Evolutionary conservation across 2,329 filamentous ascomycete species (phyloP).

Genomic region (Calonectria leucothoes): DNA sequence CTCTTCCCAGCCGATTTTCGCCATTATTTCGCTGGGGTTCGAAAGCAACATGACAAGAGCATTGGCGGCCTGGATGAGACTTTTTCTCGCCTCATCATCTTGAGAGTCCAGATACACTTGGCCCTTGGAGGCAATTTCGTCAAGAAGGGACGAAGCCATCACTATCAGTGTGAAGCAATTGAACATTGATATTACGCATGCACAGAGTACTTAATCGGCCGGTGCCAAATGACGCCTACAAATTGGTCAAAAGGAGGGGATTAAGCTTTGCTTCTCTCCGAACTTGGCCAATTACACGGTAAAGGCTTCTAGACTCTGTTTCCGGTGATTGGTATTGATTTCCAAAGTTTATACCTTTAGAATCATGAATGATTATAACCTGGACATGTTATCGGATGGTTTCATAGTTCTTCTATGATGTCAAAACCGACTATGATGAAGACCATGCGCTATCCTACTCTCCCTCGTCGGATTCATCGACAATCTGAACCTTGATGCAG

Average conservation of each 20-base stretch:
- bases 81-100: slow-evolving; percentile 19
- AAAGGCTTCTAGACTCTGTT: background rate
- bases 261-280: background rate
- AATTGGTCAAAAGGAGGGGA: background rate
- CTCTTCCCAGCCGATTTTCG: slow-evolving; percentile 30
- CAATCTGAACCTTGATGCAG: background rate
- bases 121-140: slow-evolving; percentile 20
- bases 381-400: background rate
- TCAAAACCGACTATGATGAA: background rate
- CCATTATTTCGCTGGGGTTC: slow-evolving; percentile 28
- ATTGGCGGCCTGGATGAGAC: slow-evolving; percentile 17
- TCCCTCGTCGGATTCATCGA: background rate
- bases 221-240: no score
- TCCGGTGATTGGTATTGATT: background rate
- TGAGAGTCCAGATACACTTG: slow-evolving; percentile 11
- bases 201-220: background rate
- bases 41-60: slow-evolving; percentile 26
- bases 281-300: background rate
- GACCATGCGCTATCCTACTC: background rate
- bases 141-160: slow-evolving; percentile 17
- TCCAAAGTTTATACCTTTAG: background rate
- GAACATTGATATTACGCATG: no score
- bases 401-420: background rate
- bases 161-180: background rate
- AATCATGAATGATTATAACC: background rate